Base-by-base conservation (phyloP, 1,284 basidiomycete genomes). In the Cystodermella granulosa region DNA sequence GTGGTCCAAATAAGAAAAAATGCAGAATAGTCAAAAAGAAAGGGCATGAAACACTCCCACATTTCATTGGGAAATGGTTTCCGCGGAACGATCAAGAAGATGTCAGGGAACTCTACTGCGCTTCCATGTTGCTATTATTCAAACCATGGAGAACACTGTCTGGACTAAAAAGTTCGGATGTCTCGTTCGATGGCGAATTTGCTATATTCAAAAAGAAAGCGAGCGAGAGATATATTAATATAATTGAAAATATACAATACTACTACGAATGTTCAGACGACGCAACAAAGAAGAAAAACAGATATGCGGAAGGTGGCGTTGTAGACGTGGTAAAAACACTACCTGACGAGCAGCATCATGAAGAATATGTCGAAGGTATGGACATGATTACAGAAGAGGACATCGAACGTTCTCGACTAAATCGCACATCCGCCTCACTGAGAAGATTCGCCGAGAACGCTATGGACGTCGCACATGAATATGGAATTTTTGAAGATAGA, bases 91-190 rank as follows among this genome's bases (percentile, higher is more conserved):
- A 69, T 38, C 58, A 66, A 35, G 42, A 48, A 6, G 54, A 56
- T 0, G 48, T 28, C 5, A 38, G 54, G 8, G 55, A 54, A 3
- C 57, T 65, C 6, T 73, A 69, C 47, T 66, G 55, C 43, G 71
- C 70, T 3, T 54, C 45, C 4, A 70, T 74, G 56, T 45, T 74
- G 1, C 4, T 61, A 6, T 52, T 74, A 0, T 47, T 75, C 1
- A 67, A 65, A 39, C 71, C 72, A 16, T 75, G 73, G 72, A 38
- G 66, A 2, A 40, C 49, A 14, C 2, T 69, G 0, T 4, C 22
- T 0, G 67, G 68, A 23, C 47, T 72, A 21, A 67, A 64, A 45
- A 2, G 4, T 2, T 15, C 24, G 0, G 3, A 17, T 3, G 17
- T 60, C 36, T 53, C 53, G 20, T 70, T 66, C 62, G 26, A 48